A percentile compares a stretch with the other conserved stretches of the same genome.
phyloP scores from a whole-genome alignment of 495 filamentous ascomycete genomes.

The Hyphodiscus hymeniophilus region DNA sequence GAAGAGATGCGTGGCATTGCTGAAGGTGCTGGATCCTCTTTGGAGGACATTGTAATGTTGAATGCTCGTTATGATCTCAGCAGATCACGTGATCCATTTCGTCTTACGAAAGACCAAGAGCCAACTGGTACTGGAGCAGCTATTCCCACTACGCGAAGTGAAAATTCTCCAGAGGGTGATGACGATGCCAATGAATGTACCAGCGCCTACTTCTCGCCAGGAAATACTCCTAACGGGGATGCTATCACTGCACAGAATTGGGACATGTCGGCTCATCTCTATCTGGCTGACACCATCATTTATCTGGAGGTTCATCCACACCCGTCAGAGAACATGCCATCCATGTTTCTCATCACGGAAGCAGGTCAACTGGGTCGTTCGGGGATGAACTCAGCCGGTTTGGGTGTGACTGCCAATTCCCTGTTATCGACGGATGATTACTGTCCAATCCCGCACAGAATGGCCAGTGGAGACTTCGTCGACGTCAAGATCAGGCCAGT shows the following conservation, averaged over 20 bases:
- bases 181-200: constrained; percentile 18
- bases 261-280: constrained; percentile 19
- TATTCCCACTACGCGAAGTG: too few species aligned
- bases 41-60: constrained; percentile 25
- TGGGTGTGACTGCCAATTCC: constrained; percentile 21
- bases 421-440: constrained; percentile 10
- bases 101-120: too few species aligned
- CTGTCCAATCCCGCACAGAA: not conserved
- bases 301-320: constrained; percentile 24
- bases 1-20: constrained; percentile 27
- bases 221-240: constrained; percentile 12
- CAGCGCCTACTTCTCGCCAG: constrained; percentile 12
- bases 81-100: too few species aligned
- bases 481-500: constrained; percentile 5
- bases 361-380: constrained; percentile 23
- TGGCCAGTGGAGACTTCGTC: not conserved
- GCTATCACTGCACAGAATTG: constrained; percentile 24
- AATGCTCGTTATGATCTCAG: constrained; percentile 26
- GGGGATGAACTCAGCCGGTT: constrained; percentile 23
- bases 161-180: not conserved
- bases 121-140: too few species aligned
- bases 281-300: constrained; percentile 14
- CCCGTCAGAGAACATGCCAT: constrained; percentile 10
- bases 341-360: constrained; percentile 25
- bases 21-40: constrained; percentile 19